These are phyloP conservation scores for Fusarium papillatum DNA, from an alignment of 2,329 filamentous ascomycete genomes.

Conservation along the genomic window DNA sequence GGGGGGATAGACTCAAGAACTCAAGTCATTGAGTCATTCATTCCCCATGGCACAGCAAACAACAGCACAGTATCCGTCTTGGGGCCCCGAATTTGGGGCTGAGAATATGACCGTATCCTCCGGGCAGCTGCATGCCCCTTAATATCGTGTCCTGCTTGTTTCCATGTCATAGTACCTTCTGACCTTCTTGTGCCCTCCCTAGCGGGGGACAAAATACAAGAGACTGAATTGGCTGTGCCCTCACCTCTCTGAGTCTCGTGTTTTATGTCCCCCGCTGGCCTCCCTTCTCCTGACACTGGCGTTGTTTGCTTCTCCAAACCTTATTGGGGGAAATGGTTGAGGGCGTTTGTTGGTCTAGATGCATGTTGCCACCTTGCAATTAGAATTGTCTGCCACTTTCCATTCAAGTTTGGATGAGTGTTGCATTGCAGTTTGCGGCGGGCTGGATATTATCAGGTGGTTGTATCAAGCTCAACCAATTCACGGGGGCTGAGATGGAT, in stretches of 20 bases:
- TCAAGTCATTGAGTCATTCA: background rate
- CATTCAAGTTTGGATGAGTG: background rate
- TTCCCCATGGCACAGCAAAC: background rate
- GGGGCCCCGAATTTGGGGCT: background rate
- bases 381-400: background rate
- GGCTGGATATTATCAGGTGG: background rate
- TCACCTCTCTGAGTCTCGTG: no score
- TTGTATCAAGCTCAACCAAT: background rate
- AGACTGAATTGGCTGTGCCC: no score
- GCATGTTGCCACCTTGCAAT: constrained; percentile 2
- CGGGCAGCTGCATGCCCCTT: constrained; percentile 1
- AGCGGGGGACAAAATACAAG: no score
- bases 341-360: background rate
- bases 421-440: constrained; percentile 21
- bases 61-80: background rate
- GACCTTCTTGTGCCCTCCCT: background rate
- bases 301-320: background rate
- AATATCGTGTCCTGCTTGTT: background rate
- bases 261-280: no score
- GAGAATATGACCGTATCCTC: background rate
- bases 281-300: background rate
- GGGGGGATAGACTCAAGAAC: background rate
- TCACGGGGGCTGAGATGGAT: constrained; percentile 16
- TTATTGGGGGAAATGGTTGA: constrained; percentile 4
- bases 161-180: background rate